These are phyloP conservation scores for Monilinia polystroma DNA, from an alignment of 2,329 filamentous ascomycete genomes.

Conservation along the genomic window DNA sequence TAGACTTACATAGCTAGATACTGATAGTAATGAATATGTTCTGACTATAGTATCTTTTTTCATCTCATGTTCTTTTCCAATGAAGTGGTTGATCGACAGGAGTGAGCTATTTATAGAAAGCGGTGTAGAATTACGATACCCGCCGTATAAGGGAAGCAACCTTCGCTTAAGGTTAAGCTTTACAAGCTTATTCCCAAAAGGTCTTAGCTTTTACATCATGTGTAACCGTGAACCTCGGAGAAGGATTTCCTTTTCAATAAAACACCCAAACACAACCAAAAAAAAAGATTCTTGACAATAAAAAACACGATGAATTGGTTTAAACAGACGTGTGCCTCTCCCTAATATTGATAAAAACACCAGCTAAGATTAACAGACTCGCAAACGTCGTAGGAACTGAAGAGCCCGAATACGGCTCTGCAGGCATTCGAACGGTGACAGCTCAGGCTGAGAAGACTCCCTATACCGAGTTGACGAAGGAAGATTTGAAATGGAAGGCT, in stretches of 20 bases:
- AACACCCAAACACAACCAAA: conserved; percentile 15
- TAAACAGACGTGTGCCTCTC: conserved; percentile 24
- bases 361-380: conserved; percentile 48
- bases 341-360: conserved; percentile 6
- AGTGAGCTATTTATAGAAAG: not conserved
- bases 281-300: conserved; percentile 13
- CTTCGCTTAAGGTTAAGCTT: not conserved
- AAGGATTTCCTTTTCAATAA: conserved; percentile 15
- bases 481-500: conserved; percentile 79
- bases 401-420: conserved; percentile 91
- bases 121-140: conserved; percentile 1
- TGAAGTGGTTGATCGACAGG: not conserved
- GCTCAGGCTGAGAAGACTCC: conserved; percentile 74
- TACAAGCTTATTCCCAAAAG: not conserved
- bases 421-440: conserved; percentile 82
- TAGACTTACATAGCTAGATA: not conserved
- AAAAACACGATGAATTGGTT: conserved; percentile 24
- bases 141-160: not conserved
- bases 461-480: conserved; percentile 74
- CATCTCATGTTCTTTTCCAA: not conserved
- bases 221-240: conserved; percentile 14
- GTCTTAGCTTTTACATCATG: conserved; percentile 10
- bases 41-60: not conserved
- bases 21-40: not conserved
- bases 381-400: conserved; percentile 89